Evolutionary conservation across 257 asterid genomes (phyloP).

Genomic region (Solanum clarkiae): DNA sequence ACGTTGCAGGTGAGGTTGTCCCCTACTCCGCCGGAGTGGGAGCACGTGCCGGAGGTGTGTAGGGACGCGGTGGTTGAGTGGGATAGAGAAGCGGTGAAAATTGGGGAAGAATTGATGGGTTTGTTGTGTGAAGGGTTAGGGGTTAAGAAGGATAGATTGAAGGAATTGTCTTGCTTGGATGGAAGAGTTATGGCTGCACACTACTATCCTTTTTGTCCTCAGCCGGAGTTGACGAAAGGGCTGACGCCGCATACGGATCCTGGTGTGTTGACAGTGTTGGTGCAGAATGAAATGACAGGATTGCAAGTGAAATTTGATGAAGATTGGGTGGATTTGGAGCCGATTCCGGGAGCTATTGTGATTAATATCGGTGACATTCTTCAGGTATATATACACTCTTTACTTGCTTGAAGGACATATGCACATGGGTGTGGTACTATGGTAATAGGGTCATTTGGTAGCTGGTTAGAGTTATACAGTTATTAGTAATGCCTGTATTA

Average conservation of each 20-base stretch:
- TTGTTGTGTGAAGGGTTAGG: slow-evolving; percentile 30
- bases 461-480: not conserved
- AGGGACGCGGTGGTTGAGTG: slow-evolving; percentile 13
- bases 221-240: slow-evolving; percentile 28
- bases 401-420: not conserved
- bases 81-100: slow-evolving; percentile 10
- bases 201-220: slow-evolving; percentile 36
- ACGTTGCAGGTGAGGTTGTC: slow-evolving; percentile 14
- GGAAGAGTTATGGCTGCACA: slow-evolving; percentile 21
- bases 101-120: slow-evolving; percentile 20
- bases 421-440: not conserved
- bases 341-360: slow-evolving; percentile 25
- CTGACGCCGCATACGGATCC: slow-evolving; percentile 27
- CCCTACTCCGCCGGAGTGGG: slow-evolving; percentile 20
- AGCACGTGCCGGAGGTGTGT: slow-evolving; percentile 14
- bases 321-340: slow-evolving; percentile 30
- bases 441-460: not conserved
- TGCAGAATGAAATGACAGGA: slow-evolving; percentile 30
- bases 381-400: slow-evolving; percentile 19
- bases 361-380: slow-evolving; percentile 35
- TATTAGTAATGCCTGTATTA: not conserved
- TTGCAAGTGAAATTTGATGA: slow-evolving; percentile 35
- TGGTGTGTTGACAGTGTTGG: slow-evolving; percentile 23
- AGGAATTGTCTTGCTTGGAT: slow-evolving; percentile 20
- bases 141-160: slow-evolving; percentile 3